phyloP scores from a whole-genome alignment of 2,329 filamentous ascomycete genomes.

The Talaromyces atroroseus region DNA sequence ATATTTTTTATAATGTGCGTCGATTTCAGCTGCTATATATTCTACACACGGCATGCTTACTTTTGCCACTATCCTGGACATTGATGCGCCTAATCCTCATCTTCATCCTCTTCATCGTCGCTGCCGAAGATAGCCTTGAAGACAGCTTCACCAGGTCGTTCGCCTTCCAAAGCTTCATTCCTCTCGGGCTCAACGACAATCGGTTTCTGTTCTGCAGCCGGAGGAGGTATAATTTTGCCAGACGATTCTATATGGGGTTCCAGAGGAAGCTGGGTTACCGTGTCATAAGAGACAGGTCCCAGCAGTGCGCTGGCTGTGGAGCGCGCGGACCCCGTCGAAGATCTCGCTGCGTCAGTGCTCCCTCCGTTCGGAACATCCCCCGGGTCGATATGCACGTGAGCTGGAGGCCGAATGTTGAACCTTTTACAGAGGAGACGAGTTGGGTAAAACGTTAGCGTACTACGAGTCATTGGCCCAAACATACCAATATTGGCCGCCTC shows the following conservation, averaged over 20 bases:
- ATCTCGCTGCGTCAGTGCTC: constrained; percentile 14
- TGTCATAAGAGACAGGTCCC: constrained; percentile 50
- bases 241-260: constrained; percentile 32
- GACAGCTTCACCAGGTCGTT: constrained; percentile 70
- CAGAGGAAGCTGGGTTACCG: constrained; percentile 52
- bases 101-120: constrained; percentile 62
- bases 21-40: not conserved
- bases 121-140: constrained; percentile 93
- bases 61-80: not conserved
- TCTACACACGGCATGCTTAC: not conserved
- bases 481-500: constrained; percentile 85
- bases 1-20: not conserved
- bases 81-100: not conserved
- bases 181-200: constrained; percentile 61
- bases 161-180: constrained; percentile 72
- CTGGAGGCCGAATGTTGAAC: constrained; percentile 78
- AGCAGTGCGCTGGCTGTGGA: constrained; percentile 27
- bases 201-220: constrained; percentile 12
- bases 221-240: constrained; percentile 13
- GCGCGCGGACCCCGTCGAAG: constrained; percentile 19
- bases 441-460: constrained; percentile 66
- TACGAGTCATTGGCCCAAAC: constrained; percentile 84
- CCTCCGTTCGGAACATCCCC: constrained; percentile 33
- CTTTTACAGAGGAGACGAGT: constrained; percentile 85
- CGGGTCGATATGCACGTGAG: constrained; percentile 57